Evolutionary conservation across 2,329 filamentous ascomycete genomes (phyloP).

Genomic region (Exophiala bonariae): DNA sequence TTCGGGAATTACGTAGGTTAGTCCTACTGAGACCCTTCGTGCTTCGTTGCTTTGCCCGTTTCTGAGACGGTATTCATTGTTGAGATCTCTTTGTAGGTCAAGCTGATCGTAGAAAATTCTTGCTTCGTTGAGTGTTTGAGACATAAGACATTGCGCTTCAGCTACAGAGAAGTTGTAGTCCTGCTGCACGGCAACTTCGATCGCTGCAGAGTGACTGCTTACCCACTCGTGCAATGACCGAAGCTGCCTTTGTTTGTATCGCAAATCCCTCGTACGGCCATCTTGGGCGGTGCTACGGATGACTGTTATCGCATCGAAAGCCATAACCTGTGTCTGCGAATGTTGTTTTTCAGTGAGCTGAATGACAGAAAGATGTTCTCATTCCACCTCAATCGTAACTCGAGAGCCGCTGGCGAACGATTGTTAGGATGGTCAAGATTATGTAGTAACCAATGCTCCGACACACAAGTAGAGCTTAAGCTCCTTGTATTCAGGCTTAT

Average conservation of each 20-base stretch:
- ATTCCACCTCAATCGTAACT: too few species aligned
- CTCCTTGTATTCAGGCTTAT: too few species aligned
- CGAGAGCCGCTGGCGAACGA: too few species aligned
- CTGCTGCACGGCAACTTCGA: constrained; percentile 33
- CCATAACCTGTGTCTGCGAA: constrained; percentile 24
- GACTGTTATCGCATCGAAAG: too few species aligned
- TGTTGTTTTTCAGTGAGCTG: too few species aligned
- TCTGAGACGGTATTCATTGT: constrained; percentile 34
- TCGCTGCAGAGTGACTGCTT: constrained; percentile 28
- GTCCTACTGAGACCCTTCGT: constrained; percentile 28
- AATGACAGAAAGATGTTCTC: too few species aligned
- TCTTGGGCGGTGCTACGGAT: constrained; percentile 40
- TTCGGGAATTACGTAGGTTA: constrained; percentile 34
- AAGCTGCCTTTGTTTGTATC: constrained; percentile 43
- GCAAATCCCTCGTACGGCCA: constrained; percentile 38
- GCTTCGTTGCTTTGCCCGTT: constrained; percentile 27
- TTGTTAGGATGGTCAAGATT: too few species aligned
- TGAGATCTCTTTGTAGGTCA: constrained; percentile 28
- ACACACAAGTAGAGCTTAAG: too few species aligned
- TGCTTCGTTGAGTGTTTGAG: constrained; percentile 31
- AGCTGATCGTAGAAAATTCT: constrained; percentile 31
- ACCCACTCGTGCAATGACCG: constrained; percentile 36
- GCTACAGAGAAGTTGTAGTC: constrained; percentile 32
- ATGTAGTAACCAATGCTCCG: too few species aligned
- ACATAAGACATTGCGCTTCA: constrained; percentile 34